These are phyloP conservation scores for Pelagophyceae sp. DNA, from an alignment of 352 stramenopile genomes.

Conservation along the genomic window DNA sequence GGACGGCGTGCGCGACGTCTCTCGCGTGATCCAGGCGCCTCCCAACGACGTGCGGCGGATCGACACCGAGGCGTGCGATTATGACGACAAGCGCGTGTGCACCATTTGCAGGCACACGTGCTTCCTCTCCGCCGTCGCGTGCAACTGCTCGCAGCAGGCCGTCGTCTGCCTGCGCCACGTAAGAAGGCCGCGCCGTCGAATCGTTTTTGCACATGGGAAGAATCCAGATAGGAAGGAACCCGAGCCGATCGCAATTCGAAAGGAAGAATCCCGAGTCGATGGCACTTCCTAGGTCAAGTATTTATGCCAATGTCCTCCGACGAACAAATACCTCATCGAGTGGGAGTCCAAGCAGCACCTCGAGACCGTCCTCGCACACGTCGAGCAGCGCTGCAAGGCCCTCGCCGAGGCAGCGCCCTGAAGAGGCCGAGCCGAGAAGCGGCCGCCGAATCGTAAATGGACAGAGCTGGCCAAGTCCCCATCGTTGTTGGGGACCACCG, in stretches of 20 bases:
- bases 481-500: too few species aligned
- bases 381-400: background rate
- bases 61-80: constrained; percentile 56
- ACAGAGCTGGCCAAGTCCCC: too few species aligned
- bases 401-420: background rate
- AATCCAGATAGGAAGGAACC: too few species aligned
- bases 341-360: constrained; percentile 4
- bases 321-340: constrained; percentile 33
- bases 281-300: constrained; percentile 4
- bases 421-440: too few species aligned
- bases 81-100: constrained; percentile 66
- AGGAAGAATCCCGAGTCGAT: too few species aligned
- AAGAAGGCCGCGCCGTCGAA: too few species aligned
- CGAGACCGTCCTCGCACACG: background rate
- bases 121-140: constrained; percentile 68
- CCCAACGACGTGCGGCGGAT: constrained; percentile 52
- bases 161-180: constrained; percentile 58
- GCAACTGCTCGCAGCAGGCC: constrained; percentile 56
- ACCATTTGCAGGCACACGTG: constrained; percentile 61
- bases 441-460: too few species aligned
- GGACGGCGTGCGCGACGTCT: constrained; percentile 41
- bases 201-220: too few species aligned
- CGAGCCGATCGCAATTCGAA: too few species aligned
- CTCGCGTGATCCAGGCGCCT: constrained; percentile 39
- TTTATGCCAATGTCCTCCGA: constrained; percentile 34